Evolutionary conservation across 768 basidiomycete species (phyloP), one percentile per base, ranked within the genome.

Genomic region (Rhizopogon vesiculosus): DNA sequence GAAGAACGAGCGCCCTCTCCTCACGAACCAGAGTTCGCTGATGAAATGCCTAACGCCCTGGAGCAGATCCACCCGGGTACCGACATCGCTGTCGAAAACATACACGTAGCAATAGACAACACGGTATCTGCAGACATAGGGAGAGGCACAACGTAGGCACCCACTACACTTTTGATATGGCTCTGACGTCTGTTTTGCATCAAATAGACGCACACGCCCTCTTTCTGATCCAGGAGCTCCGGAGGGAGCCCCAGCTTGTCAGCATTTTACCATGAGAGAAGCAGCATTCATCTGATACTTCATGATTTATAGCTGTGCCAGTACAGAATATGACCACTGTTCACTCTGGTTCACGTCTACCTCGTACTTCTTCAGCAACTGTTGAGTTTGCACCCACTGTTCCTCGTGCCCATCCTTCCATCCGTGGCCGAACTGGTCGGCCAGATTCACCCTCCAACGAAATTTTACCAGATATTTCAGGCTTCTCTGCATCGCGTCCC

Each of bases 341-440:
- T 33, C 31, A 33, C 3, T 10, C 39, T 16, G 39, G 15, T 16
- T 40, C 16, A 40, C 39, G 4, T 16, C 7, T 19, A 18, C 33
- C 46, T 35, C 31, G 31, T 10, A 7, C 31, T 33, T 33, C 31
- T 33, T 33, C 77, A 8, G 73, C 77, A 38, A 82, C 80, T 0
- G 66, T 83, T 42, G 82, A 84, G 59, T 84, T 84, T 61, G 79
- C 78, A 5, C 70, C 73, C n/a, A 57, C 61, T 15, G 64, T 74
- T 15, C 62, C 55, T 42, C 68, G 61, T 29, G 61, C 64, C 40
- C 55, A 61, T 59, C 61, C 62, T n/a, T 46, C 62, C 9, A 68
- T 65, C 16, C 51, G 61, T 25, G 72, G 72, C 46, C 69, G 63
- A 50, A 10, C 49, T 2, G 35, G 55, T 2, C 45, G 41, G 13